Evolutionary conservation across 2,329 filamentous ascomycete species (phyloP).

Genomic region (Cyphellophora attinorum): DNA sequence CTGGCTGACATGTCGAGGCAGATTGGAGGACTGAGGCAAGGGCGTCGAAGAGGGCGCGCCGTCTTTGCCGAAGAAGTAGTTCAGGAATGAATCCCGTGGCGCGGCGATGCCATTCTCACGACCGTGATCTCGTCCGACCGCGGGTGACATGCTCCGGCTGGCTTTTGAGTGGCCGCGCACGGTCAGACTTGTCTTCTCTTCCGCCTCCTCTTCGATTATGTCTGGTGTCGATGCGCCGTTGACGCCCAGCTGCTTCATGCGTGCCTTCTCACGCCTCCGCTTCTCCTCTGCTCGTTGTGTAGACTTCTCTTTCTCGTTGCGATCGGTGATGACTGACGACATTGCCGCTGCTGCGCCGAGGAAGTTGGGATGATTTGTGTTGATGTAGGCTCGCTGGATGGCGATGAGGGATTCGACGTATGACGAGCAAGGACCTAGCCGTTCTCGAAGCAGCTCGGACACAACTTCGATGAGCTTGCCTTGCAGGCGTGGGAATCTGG

Average conservation of each 20-base stretch:
- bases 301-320: slow-evolving; percentile 88
- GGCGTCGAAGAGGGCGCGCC: slow-evolving; percentile 46
- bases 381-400: slow-evolving; percentile 97
- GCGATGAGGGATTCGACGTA: slow-evolving; percentile 97
- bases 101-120: slow-evolving; percentile 52
- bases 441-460: slow-evolving; percentile 85
- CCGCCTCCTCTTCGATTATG: slow-evolving; percentile 56
- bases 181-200: slow-evolving; percentile 46
- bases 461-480: slow-evolving; percentile 97
- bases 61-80: slow-evolving; percentile 98
- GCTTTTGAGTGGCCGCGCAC: slow-evolving; percentile 54
- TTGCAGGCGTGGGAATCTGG: slow-evolving; percentile 83
- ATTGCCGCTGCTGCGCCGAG: slow-evolving; percentile 92
- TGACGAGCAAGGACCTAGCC: slow-evolving; percentile 74
- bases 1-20: slow-evolving; percentile 64
- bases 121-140: slow-evolving; percentile 45
- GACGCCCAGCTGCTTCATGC: slow-evolving; percentile 70
- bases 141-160: slow-evolving; percentile 73
- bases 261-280: slow-evolving; percentile 71
- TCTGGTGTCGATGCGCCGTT: slow-evolving; percentile 65
- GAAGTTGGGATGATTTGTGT: slow-evolving; percentile 99
- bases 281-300: slow-evolving; percentile 70
- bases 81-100: slow-evolving; percentile 83
- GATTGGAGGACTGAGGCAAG: slow-evolving; percentile 30
- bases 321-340: slow-evolving; percentile 90